A percentile compares a stretch with the other conserved stretches of the same genome.
phyloP scores from a whole-genome alignment of 306 rosid species.

The Astragalus glycyphyllos region DNA sequence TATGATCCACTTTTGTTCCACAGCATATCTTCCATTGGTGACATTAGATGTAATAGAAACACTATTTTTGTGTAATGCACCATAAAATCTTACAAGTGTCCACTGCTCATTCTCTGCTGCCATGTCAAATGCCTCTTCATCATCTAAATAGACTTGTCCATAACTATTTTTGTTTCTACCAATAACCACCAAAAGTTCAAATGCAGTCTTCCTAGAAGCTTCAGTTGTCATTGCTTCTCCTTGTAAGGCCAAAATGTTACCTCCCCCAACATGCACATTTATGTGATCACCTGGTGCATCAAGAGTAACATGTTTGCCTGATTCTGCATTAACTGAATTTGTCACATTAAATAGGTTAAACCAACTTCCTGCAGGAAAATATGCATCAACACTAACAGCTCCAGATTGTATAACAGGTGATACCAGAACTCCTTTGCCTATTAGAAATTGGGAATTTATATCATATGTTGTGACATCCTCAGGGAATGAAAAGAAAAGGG shows the following conservation, averaged over 20 bases:
- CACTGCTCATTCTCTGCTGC: constrained; percentile 58
- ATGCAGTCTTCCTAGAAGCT: constrained; percentile 57
- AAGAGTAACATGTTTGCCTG: constrained; percentile 63
- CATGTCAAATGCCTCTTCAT: constrained; percentile 68
- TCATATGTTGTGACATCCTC: constrained; percentile 67
- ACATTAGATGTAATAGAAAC: constrained; percentile 58
- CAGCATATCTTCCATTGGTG: constrained; percentile 64
- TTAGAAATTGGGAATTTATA: constrained; percentile 71
- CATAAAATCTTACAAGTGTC: constrained; percentile 63
- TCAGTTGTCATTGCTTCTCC: constrained; percentile 67
- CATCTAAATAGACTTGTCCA: constrained; percentile 84
- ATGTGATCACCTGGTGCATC: constrained; percentile 77
- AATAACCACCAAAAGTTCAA: constrained; percentile 63
- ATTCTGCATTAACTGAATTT: constrained; percentile 51
- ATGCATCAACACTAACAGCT: constrained; percentile 67
- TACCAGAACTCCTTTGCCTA: constrained; percentile 76
- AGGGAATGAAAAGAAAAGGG: constrained; percentile 93
- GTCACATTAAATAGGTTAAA: constrained; percentile 81
- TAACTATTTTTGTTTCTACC: constrained; percentile 45
- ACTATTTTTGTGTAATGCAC: constrained; percentile 22
- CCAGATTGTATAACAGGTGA: constrained; percentile 74
- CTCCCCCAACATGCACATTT: constrained; percentile 77
- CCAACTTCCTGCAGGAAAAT: constrained; percentile 86
- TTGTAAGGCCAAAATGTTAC: constrained; percentile 81
- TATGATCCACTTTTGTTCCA: constrained; percentile 63